Conservation (phyloP, 225 moss, liverwort and hornwort genomes). For the Climacium dendroides region DNA sequence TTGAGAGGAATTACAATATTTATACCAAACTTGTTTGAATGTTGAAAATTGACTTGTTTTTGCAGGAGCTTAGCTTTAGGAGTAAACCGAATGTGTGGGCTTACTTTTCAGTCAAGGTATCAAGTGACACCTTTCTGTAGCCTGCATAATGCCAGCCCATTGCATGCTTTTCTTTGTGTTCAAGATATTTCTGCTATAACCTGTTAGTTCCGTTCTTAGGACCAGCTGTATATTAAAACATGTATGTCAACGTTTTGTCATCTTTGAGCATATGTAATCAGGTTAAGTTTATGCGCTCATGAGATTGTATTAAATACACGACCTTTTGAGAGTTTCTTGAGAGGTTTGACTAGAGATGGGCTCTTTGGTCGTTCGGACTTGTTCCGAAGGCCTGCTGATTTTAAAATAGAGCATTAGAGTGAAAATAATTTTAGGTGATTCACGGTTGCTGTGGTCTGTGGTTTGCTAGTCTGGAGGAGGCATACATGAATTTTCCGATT, state of each 20-base stretch:
- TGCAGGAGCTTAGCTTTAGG: slow-evolving; percentile 95
- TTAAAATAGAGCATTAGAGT: neutral
- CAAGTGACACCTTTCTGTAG: neutral
- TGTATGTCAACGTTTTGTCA: neutral
- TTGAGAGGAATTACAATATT: neutral
- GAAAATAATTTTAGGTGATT: neutral
- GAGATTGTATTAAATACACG: neutral
- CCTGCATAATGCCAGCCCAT: neutral
- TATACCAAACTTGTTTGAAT: neutral
- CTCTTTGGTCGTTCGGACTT: neutral
- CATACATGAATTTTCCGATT: slow-evolving; percentile 97
- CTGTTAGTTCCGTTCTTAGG: neutral
- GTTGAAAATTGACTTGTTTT: neutral
- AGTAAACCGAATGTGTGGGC: slow-evolving; percentile 99
- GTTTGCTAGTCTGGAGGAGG: slow-evolving; percentile 83
- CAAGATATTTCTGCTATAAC: neutral
- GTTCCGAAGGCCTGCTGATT: neutral
- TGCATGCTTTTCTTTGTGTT: neutral
- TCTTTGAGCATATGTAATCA: neutral
- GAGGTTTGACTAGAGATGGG: neutral
- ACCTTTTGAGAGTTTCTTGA: neutral
- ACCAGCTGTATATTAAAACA: neutral
- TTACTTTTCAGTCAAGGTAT: slow-evolving; percentile 98
- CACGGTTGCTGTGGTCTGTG: slow-evolving; percentile 4
- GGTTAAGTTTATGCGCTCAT: neutral